Evolutionary conservation across 192 early-diverging fungal genomes (phyloP), one percentile per base, ranked within the genome.

Genomic region (Phlyctochytrium planicorne): DNA sequence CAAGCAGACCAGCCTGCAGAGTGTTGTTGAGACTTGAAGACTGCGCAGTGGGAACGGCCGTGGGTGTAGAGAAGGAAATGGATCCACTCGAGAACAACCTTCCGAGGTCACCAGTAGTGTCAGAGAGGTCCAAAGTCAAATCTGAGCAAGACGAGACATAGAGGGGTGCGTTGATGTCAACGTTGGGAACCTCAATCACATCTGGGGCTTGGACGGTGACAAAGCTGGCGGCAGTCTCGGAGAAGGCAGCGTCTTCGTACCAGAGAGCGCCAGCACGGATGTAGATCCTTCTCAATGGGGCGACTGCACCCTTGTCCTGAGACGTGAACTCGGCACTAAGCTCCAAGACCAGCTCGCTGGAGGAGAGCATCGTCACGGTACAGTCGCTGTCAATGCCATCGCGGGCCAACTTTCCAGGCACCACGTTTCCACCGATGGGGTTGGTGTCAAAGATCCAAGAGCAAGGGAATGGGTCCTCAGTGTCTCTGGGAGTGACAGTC

Each of bases 361-460:
- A 52, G 12, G 69, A 64, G 23, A 71, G 53, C 53, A 62, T 52
- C 31, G 63, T 47, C 10, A 71, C 62, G 24, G 65, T 29, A 59
- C 69, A 71, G 34, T 71, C 69, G 31, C 34, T 52, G 1, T 29
- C 16, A 3, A 20, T 32, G 14, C 52, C 47, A 16, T 30, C 55
- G 27, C 55, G 55, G n/a, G 67, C 25, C 0, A 71, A 55, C 63
- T 71, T 64, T n/a, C 69, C 69, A 65, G 53, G 68, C 14, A 53
- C 3, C 23, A 62, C 62, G 30, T 52, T 50, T 4, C 59, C 25
- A n/a, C 62, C 55, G 17, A 24, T 17, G 30, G 24, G 35, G 30
- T 52, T 47, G 20, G 69, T 71, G 23, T 55, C 63, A 36, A 71
- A 71, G 36, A 71, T 47, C 1, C 59, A 30, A 16, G 32, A 20